Conservation (phyloP, 768 basidiomycete species). For the Chalciporus chontae region DNA sequence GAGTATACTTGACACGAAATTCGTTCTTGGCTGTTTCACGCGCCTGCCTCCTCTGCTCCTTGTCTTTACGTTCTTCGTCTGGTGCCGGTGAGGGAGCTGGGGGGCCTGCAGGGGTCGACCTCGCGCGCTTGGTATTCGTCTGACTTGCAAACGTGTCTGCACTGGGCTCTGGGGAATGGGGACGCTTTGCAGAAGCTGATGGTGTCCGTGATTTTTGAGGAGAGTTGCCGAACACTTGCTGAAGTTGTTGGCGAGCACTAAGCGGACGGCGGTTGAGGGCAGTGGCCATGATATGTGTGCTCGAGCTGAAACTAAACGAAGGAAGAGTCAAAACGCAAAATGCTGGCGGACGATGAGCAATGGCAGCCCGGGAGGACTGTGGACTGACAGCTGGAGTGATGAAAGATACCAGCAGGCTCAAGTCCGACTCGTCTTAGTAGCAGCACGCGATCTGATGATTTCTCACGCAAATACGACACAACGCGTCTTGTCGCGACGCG, state of each 20-base stretch:
- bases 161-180: constrained; percentile 48
- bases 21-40: constrained; percentile 59
- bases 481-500: not conserved
- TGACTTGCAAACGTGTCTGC: constrained; percentile 29
- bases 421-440: no score
- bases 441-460: not conserved
- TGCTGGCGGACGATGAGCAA: not conserved
- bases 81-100: constrained; percentile 19
- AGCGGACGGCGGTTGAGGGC: constrained; percentile 46
- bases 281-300: constrained; percentile 38
- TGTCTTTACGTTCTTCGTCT: constrained; percentile 41
- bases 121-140: constrained; percentile 43
- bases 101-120: constrained; percentile 27
- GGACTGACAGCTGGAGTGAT: not conserved
- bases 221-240: constrained; percentile 29
- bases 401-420: no score
- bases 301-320: not conserved
- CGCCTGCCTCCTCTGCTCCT: constrained; percentile 46
- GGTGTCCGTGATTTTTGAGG: constrained; percentile 34
- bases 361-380: not conserved
- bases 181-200: constrained; percentile 40
- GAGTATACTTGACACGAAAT: constrained; percentile 80
- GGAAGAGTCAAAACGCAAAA: not conserved
- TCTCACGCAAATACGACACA: not conserved
- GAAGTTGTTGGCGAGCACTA: constrained; percentile 38